phyloP scores from a whole-genome alignment of 768 basidiomycete genomes.

The Naganishia kalamii region DNA sequence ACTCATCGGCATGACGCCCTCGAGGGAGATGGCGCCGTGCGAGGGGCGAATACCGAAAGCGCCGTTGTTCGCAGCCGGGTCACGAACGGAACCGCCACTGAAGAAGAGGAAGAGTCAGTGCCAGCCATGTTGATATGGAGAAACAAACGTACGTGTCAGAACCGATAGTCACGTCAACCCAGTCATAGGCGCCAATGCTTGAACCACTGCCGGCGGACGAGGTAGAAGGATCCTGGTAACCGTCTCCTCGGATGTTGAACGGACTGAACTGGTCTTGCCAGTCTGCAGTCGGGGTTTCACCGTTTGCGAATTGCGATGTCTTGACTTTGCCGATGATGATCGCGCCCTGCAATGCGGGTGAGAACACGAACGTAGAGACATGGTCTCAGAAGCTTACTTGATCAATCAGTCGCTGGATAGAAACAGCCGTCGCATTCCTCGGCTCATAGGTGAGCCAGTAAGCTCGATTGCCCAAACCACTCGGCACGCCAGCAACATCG shows the following conservation, averaged over 20 bases:
- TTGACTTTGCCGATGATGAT: slow-evolving; percentile 56
- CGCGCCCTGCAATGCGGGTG: slow-evolving; percentile 47
- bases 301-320: slow-evolving; percentile 39
- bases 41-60: slow-evolving; percentile 40
- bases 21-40: slow-evolving; percentile 29
- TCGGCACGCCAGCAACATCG: slow-evolving; percentile 48
- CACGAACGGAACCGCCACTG: slow-evolving; percentile 30
- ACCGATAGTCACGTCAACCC: slow-evolving; percentile 41
- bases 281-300: slow-evolving; percentile 28
- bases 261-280: slow-evolving; percentile 36
- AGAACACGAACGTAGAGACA: neutral
- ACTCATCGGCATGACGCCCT: slow-evolving; percentile 33
- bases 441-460: slow-evolving; percentile 45
- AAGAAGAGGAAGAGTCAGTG: slow-evolving; percentile 1
- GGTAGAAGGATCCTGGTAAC: slow-evolving; percentile 31
- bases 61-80: slow-evolving; percentile 33
- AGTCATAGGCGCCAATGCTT: slow-evolving; percentile 39
- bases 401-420: slow-evolving; percentile 51
- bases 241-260: slow-evolving; percentile 41
- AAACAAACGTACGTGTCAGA: slow-evolving; percentile 31
- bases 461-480: slow-evolving; percentile 48
- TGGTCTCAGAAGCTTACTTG: slow-evolving; percentile 26
- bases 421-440: slow-evolving; percentile 48
- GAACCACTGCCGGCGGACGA: slow-evolving; percentile 37
- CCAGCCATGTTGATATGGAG: neutral